Conservation (phyloP, 441 rosid species). For the Brassica balearica region DNA sequence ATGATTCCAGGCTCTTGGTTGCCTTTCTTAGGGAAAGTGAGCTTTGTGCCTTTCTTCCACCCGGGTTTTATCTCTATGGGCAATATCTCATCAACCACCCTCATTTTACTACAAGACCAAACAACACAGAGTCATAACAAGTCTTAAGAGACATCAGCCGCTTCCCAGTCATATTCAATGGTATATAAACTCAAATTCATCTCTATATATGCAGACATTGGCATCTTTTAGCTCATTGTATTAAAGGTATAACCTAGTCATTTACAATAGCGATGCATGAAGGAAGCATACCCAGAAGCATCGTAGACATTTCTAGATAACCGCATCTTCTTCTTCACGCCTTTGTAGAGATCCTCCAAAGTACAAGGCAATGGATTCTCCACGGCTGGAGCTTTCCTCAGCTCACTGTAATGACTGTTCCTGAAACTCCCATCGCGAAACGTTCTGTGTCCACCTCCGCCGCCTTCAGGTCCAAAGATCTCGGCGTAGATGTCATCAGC, state of each 20-base stretch:
- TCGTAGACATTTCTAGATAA: slow-evolving; percentile 65
- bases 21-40: slow-evolving; percentile 89
- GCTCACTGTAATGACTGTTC: slow-evolving; percentile 46
- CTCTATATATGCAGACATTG: slow-evolving; percentile 19
- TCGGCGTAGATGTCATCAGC: slow-evolving; percentile 86
- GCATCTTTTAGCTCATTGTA: neutral
- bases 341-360: slow-evolving; percentile 85
- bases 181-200: neutral
- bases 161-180: neutral
- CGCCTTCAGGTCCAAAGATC: slow-evolving; percentile 69
- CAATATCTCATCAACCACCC: slow-evolving; percentile 74
- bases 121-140: slow-evolving; percentile 19
- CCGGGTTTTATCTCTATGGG: slow-evolving; percentile 90
- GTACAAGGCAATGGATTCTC: slow-evolving; percentile 73
- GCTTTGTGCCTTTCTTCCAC: slow-evolving; percentile 96
- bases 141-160: neutral
- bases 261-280: neutral
- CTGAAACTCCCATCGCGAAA: slow-evolving; percentile 51
- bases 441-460: slow-evolving; percentile 47
- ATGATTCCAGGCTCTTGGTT: slow-evolving; percentile 77
- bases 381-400: slow-evolving; percentile 58
- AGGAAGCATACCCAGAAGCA: slow-evolving; percentile 58
- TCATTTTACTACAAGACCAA: slow-evolving; percentile 57
- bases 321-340: slow-evolving; percentile 75
- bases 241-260: neutral